Evolutionary conservation across 345 rosid species (phyloP), one percentile per base, ranked within the genome.

Genomic region (Aquilaria sinensis): DNA sequence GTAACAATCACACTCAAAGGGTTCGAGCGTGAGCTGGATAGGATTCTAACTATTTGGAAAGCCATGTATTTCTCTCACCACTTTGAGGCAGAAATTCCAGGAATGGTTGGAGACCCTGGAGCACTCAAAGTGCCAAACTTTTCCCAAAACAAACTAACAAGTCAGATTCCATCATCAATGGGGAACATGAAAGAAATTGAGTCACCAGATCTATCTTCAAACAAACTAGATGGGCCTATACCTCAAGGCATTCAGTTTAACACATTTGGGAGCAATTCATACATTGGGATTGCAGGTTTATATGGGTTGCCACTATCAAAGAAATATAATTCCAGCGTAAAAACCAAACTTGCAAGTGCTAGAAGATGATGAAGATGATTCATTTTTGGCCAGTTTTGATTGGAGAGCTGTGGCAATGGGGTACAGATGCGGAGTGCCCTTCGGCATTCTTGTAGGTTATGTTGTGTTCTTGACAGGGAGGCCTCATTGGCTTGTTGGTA

Each of bases 181-280:
- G 31, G 33, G 11, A 56, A 55, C 12, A 11, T 63, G 46, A 45
- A 8, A 16, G 12, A 45, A 0, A 58, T 59, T 1, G 69, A 73
- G 12, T 68, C 70, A 30, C 12, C 68, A n/a, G 69, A 73, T 14
- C 63, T 64, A 2, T 73, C 73, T 13, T 73, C 67, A 9, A 68
- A 64, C 51, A 32, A 29, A 56, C 51, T 7, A 16, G 48, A 2
- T 1, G 56, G 69, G 10, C 56, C 23, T 2, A 57, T 65, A n/a
- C 62, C 69, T 47, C 32, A 16, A 12, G 62, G 62, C 2, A 14
- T 7, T 2, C 62, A 65, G 6, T 65, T 65, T 14, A 1, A 13
- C 29, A 56, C 69, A 1, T 57, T 57, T 30, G 2, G 2, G 8
- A 50, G 4, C 15, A 51, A 11, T 57, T 65, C 69, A 3, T 65